Percentiles rank a stretch among this genome's conserved stretches.
These are phyloP conservation scores for Filosporella fistucella DNA, from an alignment of 495 filamentous ascomycete genomes.

Conservation along the genomic window DNA sequence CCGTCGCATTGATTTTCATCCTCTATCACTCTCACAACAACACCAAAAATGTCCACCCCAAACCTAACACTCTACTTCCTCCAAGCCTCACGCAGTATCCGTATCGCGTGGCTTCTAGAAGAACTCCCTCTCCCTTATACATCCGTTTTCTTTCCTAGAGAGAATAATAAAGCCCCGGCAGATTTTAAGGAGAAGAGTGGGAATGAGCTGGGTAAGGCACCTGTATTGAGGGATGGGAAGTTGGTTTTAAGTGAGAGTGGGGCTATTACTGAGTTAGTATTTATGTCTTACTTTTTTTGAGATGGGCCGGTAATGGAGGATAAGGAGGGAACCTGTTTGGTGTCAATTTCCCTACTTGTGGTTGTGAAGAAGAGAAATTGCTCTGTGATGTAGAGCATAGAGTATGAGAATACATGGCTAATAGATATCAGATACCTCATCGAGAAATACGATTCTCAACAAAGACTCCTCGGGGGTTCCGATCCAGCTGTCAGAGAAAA, in stretches of 20 bases:
- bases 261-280: constrained; percentile 28
- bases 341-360: no score
- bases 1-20: no score
- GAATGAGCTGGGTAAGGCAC: constrained; percentile 31
- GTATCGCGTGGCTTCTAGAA: constrained; percentile 37
- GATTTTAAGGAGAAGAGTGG: constrained; percentile 27
- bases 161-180: constrained; percentile 25
- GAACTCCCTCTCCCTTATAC: constrained; percentile 31
- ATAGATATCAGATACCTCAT: constrained; percentile 26
- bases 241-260: constrained; percentile 33
- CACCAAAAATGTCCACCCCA: no score
- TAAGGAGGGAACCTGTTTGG: no score
- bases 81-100: constrained; percentile 35
- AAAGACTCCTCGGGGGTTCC: constrained; percentile 24
- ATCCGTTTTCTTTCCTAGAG: constrained; percentile 24
- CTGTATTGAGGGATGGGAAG: constrained; percentile 28
- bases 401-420: background rate
- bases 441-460: constrained; percentile 31
- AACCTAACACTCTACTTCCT: constrained; percentile 38
- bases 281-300: no score
- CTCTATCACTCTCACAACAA: no score
- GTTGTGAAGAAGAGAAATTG: no score
- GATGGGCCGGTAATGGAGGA: no score
- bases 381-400: background rate
- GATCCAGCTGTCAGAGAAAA: constrained; percentile 14